These are phyloP conservation scores for Boletus hoseneyae DNA, from an alignment of 1,284 basidiomycete genomes.

Conservation along the genomic window DNA sequence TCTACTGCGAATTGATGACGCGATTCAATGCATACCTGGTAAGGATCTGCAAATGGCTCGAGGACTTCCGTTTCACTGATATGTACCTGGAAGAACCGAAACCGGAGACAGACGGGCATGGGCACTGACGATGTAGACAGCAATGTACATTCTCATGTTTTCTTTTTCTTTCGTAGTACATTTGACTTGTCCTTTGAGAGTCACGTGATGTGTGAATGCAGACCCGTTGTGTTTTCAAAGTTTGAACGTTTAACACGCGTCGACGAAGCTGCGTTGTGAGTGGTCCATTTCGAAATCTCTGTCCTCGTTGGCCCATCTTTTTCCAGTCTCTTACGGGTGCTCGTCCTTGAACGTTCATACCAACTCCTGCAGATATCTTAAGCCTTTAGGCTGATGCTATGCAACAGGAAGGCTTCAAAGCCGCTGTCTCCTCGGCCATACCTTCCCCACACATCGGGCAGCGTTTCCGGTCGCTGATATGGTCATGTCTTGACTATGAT, in stretches of 20 bases:
- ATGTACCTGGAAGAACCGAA: constrained; percentile 56
- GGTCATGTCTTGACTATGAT: constrained; percentile 75
- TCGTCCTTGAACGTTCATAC: constrained; percentile 16
- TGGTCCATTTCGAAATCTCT: constrained; percentile 24
- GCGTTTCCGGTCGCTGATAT: constrained; percentile 66
- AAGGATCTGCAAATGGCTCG: constrained; percentile 27
- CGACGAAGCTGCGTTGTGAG: constrained; percentile 12
- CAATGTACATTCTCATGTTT: constrained; percentile 9
- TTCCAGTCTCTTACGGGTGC: constrained; percentile 9
- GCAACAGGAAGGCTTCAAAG: constrained; percentile 43
- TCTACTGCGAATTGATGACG: constrained; percentile 93
- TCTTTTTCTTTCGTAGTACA: too few species aligned
- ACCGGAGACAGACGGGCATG: constrained; percentile 64
- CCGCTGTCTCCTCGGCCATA: constrained; percentile 36
- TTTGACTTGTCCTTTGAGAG: not conserved
- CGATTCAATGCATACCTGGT: constrained; percentile 83
- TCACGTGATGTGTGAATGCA: constrained; percentile 29
- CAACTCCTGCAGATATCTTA: constrained; percentile 15
- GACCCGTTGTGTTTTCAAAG: constrained; percentile 16
- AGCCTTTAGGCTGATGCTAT: constrained; percentile 37
- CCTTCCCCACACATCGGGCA: constrained; percentile 53
- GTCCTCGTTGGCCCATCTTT: constrained; percentile 10
- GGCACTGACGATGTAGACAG: constrained; percentile 37
- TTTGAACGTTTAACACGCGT: constrained; percentile 24
- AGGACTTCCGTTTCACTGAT: constrained; percentile 19